phyloP scores from a whole-genome alignment of 2,329 filamentous ascomycete genomes.

The Neoscytalidium dimidiatum region DNA sequence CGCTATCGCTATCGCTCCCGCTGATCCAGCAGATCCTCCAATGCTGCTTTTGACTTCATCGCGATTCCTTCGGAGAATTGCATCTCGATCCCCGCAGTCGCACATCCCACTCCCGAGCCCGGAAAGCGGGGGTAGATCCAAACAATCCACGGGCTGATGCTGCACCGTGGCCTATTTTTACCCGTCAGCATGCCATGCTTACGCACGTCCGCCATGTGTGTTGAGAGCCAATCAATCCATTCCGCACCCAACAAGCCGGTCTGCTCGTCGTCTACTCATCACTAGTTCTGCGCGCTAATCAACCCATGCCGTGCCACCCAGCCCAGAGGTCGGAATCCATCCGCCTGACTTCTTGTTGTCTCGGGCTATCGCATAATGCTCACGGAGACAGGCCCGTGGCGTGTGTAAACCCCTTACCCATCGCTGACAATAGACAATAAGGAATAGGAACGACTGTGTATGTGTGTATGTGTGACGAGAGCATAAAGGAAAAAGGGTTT shows the following conservation, averaged over 20 bases:
- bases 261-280: constrained; percentile 2
- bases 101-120: neutral
- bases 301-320: neutral
- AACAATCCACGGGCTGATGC: too few species aligned
- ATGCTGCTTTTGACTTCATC: neutral
- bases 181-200: neutral
- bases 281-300: neutral
- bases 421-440: neutral
- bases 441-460: neutral
- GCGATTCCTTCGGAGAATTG: too few species aligned
- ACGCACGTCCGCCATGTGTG: neutral
- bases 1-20: too few species aligned
- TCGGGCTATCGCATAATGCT: neutral
- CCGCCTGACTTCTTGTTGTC: neutral
- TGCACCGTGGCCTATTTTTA: neutral
- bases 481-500: neutral
- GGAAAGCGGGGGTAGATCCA: too few species aligned
- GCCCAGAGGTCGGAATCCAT: neutral
- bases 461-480: too few species aligned
- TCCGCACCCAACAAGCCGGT: neutral
- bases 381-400: neutral
- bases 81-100: too few species aligned
- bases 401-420: neutral
- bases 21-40: constrained; percentile 9
- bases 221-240: neutral